A percentile compares a stretch with the other conserved stretches of the same genome.
These are phyloP conservation scores for Rhizophagus sp. DNA, from an alignment of 192 early-diverging fungal species.

Conservation along the genomic window DNA sequence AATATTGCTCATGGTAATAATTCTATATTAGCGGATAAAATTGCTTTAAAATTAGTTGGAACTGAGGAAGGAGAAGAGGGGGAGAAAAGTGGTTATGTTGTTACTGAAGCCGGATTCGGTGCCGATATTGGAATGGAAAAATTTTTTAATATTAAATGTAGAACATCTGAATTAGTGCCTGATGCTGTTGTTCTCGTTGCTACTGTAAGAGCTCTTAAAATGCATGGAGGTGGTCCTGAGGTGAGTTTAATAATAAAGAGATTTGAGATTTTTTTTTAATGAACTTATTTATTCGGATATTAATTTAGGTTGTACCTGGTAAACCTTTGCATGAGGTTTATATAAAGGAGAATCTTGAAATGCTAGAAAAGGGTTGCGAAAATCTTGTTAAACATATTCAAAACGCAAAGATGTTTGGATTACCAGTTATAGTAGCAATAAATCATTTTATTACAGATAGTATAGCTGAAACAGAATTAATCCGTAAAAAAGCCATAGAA, in stretches of 20 bases:
- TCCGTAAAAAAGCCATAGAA: constrained; percentile 67
- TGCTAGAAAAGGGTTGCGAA: constrained; percentile 78
- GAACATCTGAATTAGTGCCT: constrained; percentile 82
- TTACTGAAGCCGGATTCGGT: constrained; percentile 99
- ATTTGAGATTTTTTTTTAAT: background rate
- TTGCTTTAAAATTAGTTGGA: constrained; percentile 92
- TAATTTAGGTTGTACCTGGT: constrained; percentile 61
- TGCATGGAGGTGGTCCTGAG: constrained; percentile 96
- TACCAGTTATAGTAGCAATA: constrained; percentile 90
- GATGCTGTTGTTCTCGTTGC: constrained; percentile 92
- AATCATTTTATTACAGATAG: constrained; percentile 91
- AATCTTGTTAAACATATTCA: constrained; percentile 92
- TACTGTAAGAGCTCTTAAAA: constrained; percentile 93
- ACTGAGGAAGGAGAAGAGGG: constrained; percentile 58
- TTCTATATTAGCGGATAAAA: constrained; percentile 92
- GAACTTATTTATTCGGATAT: background rate
- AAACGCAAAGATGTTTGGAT: constrained; percentile 87
- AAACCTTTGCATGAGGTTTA: constrained; percentile 89
- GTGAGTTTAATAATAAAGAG: constrained; percentile 50
- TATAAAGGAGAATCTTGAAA: constrained; percentile 81
- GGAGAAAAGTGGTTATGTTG: constrained; percentile 77
- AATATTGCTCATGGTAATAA: constrained; percentile 99
- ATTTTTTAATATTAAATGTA: constrained; percentile 99
- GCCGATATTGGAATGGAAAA: constrained; percentile 99
- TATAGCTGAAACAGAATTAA: constrained; percentile 77